phyloP scores from a whole-genome alignment of 768 basidiomycete genomes.

The Suillus lakei region DNA sequence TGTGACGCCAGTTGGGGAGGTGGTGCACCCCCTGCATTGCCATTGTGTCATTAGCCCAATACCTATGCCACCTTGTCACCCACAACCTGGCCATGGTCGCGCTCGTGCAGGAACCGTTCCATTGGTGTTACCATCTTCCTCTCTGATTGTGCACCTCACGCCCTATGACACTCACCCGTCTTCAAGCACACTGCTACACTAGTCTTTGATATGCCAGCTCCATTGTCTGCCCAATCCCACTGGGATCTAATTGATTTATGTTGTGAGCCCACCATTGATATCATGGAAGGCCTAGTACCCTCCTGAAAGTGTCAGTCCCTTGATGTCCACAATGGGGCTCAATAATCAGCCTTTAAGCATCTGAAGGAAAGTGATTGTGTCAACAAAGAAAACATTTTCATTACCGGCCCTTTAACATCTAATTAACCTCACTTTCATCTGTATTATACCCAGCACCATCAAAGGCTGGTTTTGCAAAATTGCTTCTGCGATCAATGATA shows the following conservation, averaged over 20 bases:
- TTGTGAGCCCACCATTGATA: conserved; percentile 16
- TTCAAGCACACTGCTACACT: no score
- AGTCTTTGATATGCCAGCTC: no score
- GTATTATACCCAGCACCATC: neutral
- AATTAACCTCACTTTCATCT: neutral
- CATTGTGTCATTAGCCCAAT: conserved; percentile 40
- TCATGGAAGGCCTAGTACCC: conserved; percentile 14
- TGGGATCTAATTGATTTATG: conserved; percentile 21
- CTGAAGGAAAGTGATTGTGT: conserved; percentile 25
- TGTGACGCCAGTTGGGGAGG: neutral
- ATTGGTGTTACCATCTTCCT: conserved; percentile 39
- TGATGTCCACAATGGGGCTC: conserved; percentile 16
- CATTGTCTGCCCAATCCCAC: conserved; percentile 16
- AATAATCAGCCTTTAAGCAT: conserved; percentile 34
- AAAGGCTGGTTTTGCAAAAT: neutral
- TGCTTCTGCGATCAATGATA: neutral
- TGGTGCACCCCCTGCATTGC: no score
- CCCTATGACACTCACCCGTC: no score
- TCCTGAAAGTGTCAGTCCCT: conserved; percentile 36
- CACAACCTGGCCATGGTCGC: conserved; percentile 42
- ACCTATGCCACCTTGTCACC: conserved; percentile 55
- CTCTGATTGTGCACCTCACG: conserved; percentile 38
- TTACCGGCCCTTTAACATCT: conserved; percentile 3
- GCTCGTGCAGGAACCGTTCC: conserved; percentile 47
- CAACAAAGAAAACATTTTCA: conserved; percentile 32